phyloP scores from a whole-genome alignment of 2,329 filamentous ascomycete genomes.

The Venturia effusa region DNA sequence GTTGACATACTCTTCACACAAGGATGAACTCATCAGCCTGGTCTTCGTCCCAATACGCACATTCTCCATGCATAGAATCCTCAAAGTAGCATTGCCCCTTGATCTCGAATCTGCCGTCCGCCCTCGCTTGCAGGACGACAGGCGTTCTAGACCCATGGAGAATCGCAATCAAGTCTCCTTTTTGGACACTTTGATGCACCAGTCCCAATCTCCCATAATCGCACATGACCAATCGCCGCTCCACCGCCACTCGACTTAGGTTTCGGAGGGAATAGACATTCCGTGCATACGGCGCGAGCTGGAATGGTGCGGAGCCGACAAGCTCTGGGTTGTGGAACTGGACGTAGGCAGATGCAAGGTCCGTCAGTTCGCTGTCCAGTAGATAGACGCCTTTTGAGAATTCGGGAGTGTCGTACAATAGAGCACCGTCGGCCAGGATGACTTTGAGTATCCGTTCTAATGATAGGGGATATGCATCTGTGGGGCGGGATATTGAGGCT shows the following conservation, averaged over 20 bases:
- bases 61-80: constrained; percentile 9
- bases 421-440: constrained; percentile 1
- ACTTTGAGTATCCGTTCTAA: constrained; percentile 7
- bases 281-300: constrained; percentile 7
- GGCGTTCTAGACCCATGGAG: constrained; percentile 8
- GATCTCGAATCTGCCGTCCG: constrained; percentile 8
- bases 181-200: constrained; percentile 1
- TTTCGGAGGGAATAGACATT: constrained; percentile 7
- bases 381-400: constrained; percentile 7
- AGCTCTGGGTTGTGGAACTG: neutral
- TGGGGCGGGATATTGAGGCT: neutral
- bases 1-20: neutral
- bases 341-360: neutral
- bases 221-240: constrained; percentile 5
- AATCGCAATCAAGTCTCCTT: constrained; percentile 1
- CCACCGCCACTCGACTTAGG: constrained; percentile 5
- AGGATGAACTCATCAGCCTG: constrained; percentile 8
- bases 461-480: neutral
- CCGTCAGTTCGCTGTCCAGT: neutral
- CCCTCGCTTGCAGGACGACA: neutral
- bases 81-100: constrained; percentile 12
- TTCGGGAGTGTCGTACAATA: constrained; percentile 8
- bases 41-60: constrained; percentile 3
- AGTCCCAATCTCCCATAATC: constrained; percentile 6
- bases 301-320: neutral